A percentile compares a stretch with the other conserved stretches of the same genome.
phyloP scores from a whole-genome alignment of 192 early-diverging fungal genomes.

The Coemansia sp. region DNA sequence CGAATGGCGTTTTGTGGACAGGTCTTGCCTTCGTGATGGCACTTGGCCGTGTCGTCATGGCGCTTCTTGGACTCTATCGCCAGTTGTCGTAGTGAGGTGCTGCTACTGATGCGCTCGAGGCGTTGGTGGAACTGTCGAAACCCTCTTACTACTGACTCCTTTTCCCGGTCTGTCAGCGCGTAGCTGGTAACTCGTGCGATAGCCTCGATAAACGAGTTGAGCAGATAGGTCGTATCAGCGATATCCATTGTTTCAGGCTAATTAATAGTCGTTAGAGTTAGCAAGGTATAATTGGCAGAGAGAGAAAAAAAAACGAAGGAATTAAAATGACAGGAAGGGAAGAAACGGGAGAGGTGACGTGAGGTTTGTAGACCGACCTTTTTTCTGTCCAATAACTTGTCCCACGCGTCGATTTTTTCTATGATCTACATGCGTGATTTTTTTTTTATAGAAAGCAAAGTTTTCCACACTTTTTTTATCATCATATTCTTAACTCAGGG shows the following conservation, averaged over 20 bases:
- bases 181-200: constrained; percentile 63
- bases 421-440: background rate
- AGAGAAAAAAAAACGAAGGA: background rate
- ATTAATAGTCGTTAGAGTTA: background rate
- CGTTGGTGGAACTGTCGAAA: constrained; percentile 66
- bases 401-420: background rate
- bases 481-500: background rate
- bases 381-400: background rate
- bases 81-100: constrained; percentile 28
- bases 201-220: constrained; percentile 66
- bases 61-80: constrained; percentile 42
- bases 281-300: background rate
- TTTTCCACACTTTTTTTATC: background rate
- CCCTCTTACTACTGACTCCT: constrained; percentile 61
- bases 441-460: background rate
- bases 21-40: constrained; percentile 66
- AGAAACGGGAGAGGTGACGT: background rate
- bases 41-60: constrained; percentile 18
- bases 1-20: constrained; percentile 68
- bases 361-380: background rate
- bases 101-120: constrained; percentile 69
- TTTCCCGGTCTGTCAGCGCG: constrained; percentile 68
- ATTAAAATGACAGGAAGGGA: background rate
- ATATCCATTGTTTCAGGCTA: constrained; percentile 7
- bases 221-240: constrained; percentile 22